A percentile compares a stretch with the other conserved stretches of the same genome.
phyloP scores from a whole-genome alignment of 139 green algal species.

The Protoeuglena noctilucae region DNA sequence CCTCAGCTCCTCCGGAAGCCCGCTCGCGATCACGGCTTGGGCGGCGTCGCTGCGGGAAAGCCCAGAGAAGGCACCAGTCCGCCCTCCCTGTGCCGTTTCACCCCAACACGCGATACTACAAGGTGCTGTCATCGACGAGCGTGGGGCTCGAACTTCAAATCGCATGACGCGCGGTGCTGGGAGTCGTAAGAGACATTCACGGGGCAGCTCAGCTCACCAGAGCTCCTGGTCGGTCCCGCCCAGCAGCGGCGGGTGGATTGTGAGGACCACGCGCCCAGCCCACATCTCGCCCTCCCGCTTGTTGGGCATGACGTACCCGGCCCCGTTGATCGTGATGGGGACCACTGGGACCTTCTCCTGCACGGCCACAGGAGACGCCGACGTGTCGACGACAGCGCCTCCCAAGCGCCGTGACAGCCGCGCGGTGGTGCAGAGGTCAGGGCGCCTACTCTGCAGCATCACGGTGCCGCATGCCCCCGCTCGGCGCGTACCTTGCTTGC shows the following conservation, averaged over 20 bases:
- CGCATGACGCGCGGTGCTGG: too few relatives aligned
- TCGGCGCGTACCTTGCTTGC: slow-evolving; percentile 68
- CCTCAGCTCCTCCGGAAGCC: too few relatives aligned
- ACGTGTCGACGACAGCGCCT: too few relatives aligned
- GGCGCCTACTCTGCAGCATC: background rate
- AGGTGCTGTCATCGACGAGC: too few relatives aligned
- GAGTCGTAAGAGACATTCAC: background rate
- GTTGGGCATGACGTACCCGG: slow-evolving; percentile 15
- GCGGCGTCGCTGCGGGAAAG: too few relatives aligned
- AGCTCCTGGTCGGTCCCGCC: too few relatives aligned
- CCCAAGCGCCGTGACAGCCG: background rate
- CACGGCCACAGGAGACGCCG: background rate
- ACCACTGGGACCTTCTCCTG: slow-evolving; percentile 16
- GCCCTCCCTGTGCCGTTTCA: too few relatives aligned
- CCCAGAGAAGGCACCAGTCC: too few relatives aligned
- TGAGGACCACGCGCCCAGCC: background rate
- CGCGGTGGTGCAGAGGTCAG: background rate
- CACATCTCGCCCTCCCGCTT: background rate
- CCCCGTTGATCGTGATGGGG: slow-evolving; percentile 77
- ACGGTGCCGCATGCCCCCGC: slow-evolving; percentile 29
- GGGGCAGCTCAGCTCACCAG: too few relatives aligned
- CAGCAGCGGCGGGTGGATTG: background rate
- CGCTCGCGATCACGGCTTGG: too few relatives aligned
- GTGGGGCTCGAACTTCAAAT: too few relatives aligned
- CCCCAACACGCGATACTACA: too few relatives aligned